Evolutionary conservation across 441 rosid species (phyloP).

Genomic region (Lepidium campestre): DNA sequence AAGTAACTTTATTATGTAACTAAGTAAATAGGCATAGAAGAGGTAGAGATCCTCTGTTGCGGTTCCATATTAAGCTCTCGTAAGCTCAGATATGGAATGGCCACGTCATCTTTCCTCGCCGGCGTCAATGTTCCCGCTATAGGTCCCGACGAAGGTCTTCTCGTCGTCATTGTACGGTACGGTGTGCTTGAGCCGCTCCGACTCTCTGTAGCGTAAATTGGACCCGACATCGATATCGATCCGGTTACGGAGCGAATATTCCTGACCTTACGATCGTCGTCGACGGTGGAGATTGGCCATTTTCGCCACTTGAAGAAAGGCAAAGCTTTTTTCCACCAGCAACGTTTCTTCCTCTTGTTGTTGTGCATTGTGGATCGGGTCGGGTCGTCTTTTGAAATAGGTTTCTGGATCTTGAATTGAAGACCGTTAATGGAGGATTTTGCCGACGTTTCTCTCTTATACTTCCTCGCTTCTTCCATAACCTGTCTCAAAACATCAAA

Average conservation of each 20-base stretch:
- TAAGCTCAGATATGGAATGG: conserved; percentile 64
- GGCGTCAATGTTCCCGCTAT: conserved; percentile 57
- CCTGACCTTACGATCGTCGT: conserved; percentile 31
- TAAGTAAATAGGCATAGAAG: conserved; percentile 59
- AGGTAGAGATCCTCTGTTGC: conserved; percentile 41
- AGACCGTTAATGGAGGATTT: conserved; percentile 34
- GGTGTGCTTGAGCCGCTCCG: conserved; percentile 55
- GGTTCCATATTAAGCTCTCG: conserved; percentile 77
- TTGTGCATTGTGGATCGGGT: conserved; percentile 18
- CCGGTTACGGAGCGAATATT: conserved; percentile 31
- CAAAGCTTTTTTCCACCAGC: conserved; percentile 62
- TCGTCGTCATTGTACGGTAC: conserved; percentile 34
- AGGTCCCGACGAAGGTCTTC: conserved; percentile 43
- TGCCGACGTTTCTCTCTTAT: conserved; percentile 41
- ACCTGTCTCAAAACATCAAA: conserved; percentile 32
- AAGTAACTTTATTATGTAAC: conserved; percentile 48
- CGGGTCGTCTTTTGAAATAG: conserved; percentile 62
- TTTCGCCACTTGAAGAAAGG: conserved; percentile 50
- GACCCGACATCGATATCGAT: conserved; percentile 61
- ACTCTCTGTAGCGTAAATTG: conserved; percentile 67
- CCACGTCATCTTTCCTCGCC: conserved; percentile 36
- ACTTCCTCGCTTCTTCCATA: conserved; percentile 69
- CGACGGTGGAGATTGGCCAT: conserved; percentile 25
- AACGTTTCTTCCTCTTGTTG: conserved; percentile 41
- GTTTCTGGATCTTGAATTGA: conserved; percentile 79